Base-by-base conservation (phyloP, 352 stramenopile species). In the Phytophthora pluvialis region DNA sequence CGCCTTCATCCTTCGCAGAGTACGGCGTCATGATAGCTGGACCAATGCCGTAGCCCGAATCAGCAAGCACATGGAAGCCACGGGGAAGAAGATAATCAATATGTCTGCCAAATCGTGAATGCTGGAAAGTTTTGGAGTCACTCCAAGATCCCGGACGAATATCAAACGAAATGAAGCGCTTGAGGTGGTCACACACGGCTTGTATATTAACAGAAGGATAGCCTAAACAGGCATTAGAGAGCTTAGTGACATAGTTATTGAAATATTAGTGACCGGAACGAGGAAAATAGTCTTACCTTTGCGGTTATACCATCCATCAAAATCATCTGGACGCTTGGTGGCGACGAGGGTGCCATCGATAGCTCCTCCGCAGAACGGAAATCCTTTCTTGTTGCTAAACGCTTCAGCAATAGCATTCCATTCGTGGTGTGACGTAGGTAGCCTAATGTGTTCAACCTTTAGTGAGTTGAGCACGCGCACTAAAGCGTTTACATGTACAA, bases 141-240 rank as follows among this genome's bases (percentile, higher is more conserved):
- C 39, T 46, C 39, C 39, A 46, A 9, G n/a, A 46, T 11, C 39
- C n/a, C n/a, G 39, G n/a, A 10, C 39, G n/a, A 46, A 46, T 46
- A 11, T 46, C 16, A 13, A 46, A 46, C 2, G 39, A 46, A 8
- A 46, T 12, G 28, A 28, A 46, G 39, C n/a, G 39, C 15, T 28
- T 46, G 39, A 21, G 15, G 16, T 46, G 39, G 16, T 29, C 39
- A 8, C 39, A 46, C 12, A 46, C 39, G 9, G 39, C 16, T 46
- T 46, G 5, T 11, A 46, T 28, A 28, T 28, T 31, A 11, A 28
- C n/a, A 46, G 39, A 46, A 10, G 39, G 39, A 29, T 46, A 31
- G 7, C 16, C 39, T 46, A 46, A 11, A 12, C 33, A n/a, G 7
- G 5, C 33, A 39, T 5, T n/a, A 15, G 11, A 39, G 11, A 39